These are phyloP conservation scores for Gnomoniopsis smithogilvyi DNA, from an alignment of 2,329 filamentous ascomycete genomes.

Conservation along the genomic window DNA sequence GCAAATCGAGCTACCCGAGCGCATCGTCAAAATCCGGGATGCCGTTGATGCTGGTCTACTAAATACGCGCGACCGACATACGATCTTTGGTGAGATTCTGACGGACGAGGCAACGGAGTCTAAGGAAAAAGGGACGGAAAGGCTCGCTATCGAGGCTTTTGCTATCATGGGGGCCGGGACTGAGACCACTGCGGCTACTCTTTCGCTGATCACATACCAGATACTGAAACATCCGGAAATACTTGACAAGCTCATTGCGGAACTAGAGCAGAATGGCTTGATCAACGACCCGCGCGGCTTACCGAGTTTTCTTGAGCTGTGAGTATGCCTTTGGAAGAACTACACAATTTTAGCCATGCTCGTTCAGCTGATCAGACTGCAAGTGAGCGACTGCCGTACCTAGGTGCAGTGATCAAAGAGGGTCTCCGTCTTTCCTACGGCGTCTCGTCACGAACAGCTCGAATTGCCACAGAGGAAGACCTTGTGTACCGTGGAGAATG, in stretches of 20 bases:
- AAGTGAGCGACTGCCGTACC: constrained; percentile 23
- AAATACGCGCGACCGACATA: constrained; percentile 28
- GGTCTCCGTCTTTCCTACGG: constrained; percentile 23
- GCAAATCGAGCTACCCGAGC: constrained; percentile 34
- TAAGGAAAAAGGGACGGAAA: constrained; percentile 25
- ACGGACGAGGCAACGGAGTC: constrained; percentile 25
- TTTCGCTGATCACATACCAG: constrained; percentile 21
- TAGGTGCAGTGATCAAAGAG: constrained; percentile 22
- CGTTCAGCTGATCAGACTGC: constrained; percentile 17
- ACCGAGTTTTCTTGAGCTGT: background rate
- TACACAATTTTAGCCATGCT: background rate
- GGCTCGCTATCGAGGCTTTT: constrained; percentile 29
- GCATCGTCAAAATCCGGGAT: constrained; percentile 33
- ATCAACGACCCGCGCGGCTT: background rate
- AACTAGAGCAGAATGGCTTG: constrained; percentile 36
- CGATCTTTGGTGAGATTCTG: constrained; percentile 29
- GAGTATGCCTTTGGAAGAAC: background rate
- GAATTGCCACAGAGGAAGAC: constrained; percentile 15
- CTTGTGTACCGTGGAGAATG: constrained; percentile 9
- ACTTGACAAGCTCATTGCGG: constrained; percentile 20
- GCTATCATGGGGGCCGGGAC: constrained; percentile 27
- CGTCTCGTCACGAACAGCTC: constrained; percentile 13
- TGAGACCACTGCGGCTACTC: constrained; percentile 20
- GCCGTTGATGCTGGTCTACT: constrained; percentile 9
- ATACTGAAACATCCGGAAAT: constrained; percentile 11